Base-by-base conservation (phyloP, 148 eudicot genomes). In the Rhododendron henanense region DNA sequence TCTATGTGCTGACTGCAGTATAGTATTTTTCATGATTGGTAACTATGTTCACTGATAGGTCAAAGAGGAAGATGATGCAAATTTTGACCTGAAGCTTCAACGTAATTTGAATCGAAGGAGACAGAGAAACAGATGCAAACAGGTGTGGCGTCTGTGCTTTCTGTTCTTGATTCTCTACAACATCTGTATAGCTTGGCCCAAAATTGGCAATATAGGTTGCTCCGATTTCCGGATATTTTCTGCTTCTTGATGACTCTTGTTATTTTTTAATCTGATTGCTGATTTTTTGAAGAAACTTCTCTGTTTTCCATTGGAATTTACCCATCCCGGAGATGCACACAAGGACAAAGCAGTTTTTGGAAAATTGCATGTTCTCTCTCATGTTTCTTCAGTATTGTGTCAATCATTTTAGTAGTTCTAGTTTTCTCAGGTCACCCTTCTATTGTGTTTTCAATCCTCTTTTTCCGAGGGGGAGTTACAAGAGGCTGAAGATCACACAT, bases 1-100 rank as follows among this genome's bases (percentile, higher is more conserved):
- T 19, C n/a, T 65, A 57, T 18, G 50, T 44, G 31, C 37, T 31
- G n/a, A 11, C 31, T 74, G 63, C 48, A 74, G 37, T 51, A 39
- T 84, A 75, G 4, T 50, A 8, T 73, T 23, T 71, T 18, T 74
- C 10, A 75, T 35, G 41, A 50, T 31, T 10, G 8, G n/a, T 75
- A 75, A 39, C 16, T 50, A 2, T 15, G 4, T 35, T 18, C 37
- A 81, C 33, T 89, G 87, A 85, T 93, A 97, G 99, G 98, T 97
- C 44, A 97, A 92, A 90, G 99, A 97, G 90, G 99, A 97, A 87
- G 99, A 97, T 85, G 99, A 97, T 88, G 79, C 89, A 84, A 89
- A 81, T 87, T 80, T 85, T 86, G 96, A 94, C 88, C 87, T 84
- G 87, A 94, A 91, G 90, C 99, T 91, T 87, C 96, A 91, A 61